phyloP scores from a whole-genome alignment of 2,329 filamentous ascomycete genomes.

The Nothopassalora personata region DNA sequence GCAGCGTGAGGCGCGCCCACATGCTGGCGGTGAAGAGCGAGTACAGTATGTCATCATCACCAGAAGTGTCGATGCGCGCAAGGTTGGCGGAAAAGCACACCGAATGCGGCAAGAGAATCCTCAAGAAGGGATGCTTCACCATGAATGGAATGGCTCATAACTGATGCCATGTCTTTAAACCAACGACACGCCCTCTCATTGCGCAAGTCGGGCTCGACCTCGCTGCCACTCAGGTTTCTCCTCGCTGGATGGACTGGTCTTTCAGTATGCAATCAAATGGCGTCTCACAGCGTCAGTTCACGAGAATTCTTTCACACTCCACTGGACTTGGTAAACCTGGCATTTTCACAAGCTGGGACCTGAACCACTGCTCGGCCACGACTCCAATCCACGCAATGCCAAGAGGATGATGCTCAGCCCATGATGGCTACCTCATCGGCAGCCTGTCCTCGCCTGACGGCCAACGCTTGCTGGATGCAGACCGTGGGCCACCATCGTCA shows the following conservation, averaged over 20 bases:
- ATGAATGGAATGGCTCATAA: not conserved
- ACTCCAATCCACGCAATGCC: not conserved
- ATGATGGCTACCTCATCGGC: not conserved
- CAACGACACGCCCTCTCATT: not conserved
- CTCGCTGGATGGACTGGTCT: not conserved
- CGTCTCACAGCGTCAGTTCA: not conserved
- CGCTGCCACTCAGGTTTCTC: not conserved
- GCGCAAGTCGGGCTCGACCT: not conserved
- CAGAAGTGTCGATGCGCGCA: not conserved
- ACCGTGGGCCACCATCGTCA: not conserved
- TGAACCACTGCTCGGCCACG: not conserved
- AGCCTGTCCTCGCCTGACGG: not conserved
- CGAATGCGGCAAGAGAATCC: not conserved
- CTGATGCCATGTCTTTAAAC: not conserved
- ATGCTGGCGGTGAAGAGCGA: not conserved
- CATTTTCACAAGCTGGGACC: not conserved
- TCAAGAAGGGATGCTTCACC: not conserved
- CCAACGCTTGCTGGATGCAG: not conserved
- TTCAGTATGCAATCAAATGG: not conserved
- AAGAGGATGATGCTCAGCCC: not conserved
- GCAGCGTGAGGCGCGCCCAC: not conserved
- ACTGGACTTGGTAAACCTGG: not conserved
- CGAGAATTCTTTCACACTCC: not conserved
- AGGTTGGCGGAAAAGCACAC: not conserved
- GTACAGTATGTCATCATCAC: not conserved